phyloP scores from a whole-genome alignment of 257 asterid species.

The Anisodus acutangulus region DNA sequence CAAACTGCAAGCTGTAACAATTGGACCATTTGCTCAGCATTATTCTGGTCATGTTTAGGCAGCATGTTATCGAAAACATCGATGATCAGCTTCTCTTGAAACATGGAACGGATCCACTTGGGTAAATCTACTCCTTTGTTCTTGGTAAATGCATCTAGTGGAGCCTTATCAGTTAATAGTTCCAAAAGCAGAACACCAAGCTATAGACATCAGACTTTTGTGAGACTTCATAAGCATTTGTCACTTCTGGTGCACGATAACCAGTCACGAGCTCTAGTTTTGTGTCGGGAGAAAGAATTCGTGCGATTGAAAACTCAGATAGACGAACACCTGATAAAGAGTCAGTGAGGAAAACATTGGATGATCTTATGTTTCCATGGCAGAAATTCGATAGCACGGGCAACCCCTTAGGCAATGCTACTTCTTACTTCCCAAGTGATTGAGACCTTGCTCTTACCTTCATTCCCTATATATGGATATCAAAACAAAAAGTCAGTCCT shows the following conservation, averaged over 20 bases:
- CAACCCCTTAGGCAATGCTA: constrained; percentile 40
- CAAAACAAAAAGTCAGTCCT: background rate
- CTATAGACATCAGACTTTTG: constrained; percentile 42
- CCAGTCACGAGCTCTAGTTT: constrained; percentile 21
- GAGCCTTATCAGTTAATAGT: constrained; percentile 40
- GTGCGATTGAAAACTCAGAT: constrained; percentile 36
- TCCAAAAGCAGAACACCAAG: constrained; percentile 48
- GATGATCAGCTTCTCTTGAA: constrained; percentile 37
- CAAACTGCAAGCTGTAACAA: constrained; percentile 44
- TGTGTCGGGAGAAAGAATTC: background rate
- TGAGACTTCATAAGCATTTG: constrained; percentile 23
- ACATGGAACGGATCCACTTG: constrained; percentile 38
- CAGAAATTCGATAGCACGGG: constrained; percentile 32
- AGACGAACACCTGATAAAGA: constrained; percentile 28
- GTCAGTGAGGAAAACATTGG: constrained; percentile 40
- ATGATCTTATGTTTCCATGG: constrained; percentile 46
- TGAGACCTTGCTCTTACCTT: constrained; percentile 26
- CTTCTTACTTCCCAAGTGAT: constrained; percentile 42
- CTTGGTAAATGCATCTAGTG: background rate
- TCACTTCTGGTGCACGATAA: constrained; percentile 44
- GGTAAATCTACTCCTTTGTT: constrained; percentile 34
- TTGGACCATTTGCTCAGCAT: constrained; percentile 43
- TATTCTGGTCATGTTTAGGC: background rate
- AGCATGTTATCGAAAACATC: constrained; percentile 41
- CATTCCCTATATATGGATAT: constrained; percentile 30